These are phyloP conservation scores for Astraeus odoratus DNA, from an alignment of 768 basidiomycete genomes.

Conservation along the genomic window DNA sequence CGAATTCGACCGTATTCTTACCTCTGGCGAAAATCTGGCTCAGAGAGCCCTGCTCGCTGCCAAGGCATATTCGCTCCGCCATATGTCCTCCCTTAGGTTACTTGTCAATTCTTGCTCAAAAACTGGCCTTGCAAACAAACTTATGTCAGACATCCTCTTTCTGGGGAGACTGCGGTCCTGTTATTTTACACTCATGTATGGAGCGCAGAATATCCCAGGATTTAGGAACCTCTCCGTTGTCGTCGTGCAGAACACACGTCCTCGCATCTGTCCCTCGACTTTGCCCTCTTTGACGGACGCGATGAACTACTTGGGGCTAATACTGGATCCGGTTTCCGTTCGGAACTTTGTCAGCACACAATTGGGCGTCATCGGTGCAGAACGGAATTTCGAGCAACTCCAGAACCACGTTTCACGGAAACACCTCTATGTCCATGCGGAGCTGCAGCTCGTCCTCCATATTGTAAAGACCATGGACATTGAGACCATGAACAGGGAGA, in stretches of 20 bases:
- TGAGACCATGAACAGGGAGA: background rate
- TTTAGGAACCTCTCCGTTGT: background rate
- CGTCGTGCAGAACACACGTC: background rate
- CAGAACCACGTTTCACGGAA: background rate
- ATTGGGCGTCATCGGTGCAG: background rate
- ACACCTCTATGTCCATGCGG: background rate
- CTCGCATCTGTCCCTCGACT: background rate
- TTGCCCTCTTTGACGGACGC: background rate
- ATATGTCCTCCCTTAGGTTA: background rate
- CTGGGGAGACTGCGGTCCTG: conserved; percentile 2
- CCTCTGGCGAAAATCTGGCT: background rate
- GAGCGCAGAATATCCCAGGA: background rate
- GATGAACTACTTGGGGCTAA: background rate
- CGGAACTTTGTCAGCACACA: background rate
- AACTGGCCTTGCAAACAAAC: background rate
- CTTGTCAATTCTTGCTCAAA: background rate
- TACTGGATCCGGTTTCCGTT: background rate
- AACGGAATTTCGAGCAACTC: background rate
- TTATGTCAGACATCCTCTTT: conserved; percentile 1
- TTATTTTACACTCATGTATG: background rate
- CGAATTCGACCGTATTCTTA: background rate
- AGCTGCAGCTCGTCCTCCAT: conserved; percentile 1
- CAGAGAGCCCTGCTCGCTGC: background rate
- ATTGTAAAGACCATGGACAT: background rate
- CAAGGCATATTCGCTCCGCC: background rate